Percentiles rank a stretch among this genome's conserved stretches.
Conservation (phyloP, 495 filamentous ascomycete species). For the Collariella sp. region DNA sequence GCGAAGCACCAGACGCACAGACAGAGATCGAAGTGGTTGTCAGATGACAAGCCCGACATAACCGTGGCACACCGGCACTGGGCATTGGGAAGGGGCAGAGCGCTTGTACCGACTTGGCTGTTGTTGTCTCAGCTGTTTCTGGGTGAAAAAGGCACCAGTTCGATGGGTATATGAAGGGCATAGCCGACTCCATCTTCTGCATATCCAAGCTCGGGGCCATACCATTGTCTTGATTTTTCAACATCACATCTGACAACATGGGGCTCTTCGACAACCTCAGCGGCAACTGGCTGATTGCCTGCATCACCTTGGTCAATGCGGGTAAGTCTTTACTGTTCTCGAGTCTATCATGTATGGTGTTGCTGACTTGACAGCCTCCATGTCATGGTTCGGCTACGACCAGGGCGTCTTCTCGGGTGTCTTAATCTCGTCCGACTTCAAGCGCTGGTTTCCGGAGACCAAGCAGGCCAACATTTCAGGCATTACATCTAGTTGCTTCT, state of each 20-base stretch:
- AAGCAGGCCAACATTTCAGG: neutral
- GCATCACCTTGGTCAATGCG: slow-evolving; percentile 3
- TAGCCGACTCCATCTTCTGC: neutral
- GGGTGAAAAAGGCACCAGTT: neutral
- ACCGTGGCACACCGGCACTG: neutral
- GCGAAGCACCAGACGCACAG: neutral
- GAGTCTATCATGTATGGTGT: neutral
- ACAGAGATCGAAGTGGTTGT: neutral
- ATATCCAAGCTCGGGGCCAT: neutral
- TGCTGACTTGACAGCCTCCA: neutral
- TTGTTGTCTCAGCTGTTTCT: neutral
- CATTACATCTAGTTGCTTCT: slow-evolving; percentile 1
- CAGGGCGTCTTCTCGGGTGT: slow-evolving; percentile 4
- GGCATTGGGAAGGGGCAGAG: too few relatives aligned
- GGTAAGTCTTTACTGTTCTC: neutral
- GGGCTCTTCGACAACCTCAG: slow-evolving; percentile 3
- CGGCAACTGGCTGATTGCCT: slow-evolving; percentile 6
- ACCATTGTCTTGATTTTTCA: too few relatives aligned
- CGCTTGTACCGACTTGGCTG: neutral
- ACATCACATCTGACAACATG: neutral
- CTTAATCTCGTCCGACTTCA: slow-evolving; percentile 2
- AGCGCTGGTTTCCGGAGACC: neutral
- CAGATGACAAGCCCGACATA: neutral
- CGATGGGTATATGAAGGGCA: neutral
- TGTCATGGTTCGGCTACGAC: slow-evolving; percentile 7